Percentiles rank a stretch among this genome's conserved stretches.
These are phyloP conservation scores for Emmonsiellopsis sp. DNA, from an alignment of 2,329 filamentous ascomycete genomes.

Conservation along the genomic window DNA sequence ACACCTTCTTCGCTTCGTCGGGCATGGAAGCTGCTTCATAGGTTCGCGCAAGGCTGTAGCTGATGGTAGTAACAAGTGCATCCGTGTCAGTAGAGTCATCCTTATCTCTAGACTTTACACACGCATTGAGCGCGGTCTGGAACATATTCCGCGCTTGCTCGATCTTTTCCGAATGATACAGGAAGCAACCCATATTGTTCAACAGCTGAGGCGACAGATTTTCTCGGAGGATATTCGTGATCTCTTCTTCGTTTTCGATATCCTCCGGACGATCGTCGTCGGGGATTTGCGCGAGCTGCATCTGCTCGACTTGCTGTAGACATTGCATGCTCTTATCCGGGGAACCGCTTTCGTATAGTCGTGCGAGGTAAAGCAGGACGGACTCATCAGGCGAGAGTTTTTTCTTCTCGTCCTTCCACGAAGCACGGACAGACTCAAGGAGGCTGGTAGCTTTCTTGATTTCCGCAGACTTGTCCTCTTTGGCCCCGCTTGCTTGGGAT, in stretches of 20 bases:
- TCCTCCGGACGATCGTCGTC: conserved; percentile 57
- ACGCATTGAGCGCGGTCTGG: conserved; percentile 81
- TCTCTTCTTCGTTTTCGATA: conserved; percentile 50
- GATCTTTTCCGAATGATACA: conserved; percentile 78
- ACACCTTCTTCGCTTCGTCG: conserved; percentile 79
- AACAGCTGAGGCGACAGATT: conserved; percentile 79
- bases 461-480: conserved; percentile 82
- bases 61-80: conserved; percentile 87
- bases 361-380: conserved; percentile 81
- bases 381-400: conserved; percentile 71
- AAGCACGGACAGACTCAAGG: conserved; percentile 71
- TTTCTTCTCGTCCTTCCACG: conserved; percentile 91
- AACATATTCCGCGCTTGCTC: conserved; percentile 76
- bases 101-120: conserved; percentile 68
- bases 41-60: conserved; percentile 88
- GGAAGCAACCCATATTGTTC: conserved; percentile 96
- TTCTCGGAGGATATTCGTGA: conserved; percentile 56
- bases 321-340: conserved; percentile 90
- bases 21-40: conserved; percentile 77
- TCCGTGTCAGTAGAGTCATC: conserved; percentile 74
- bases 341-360: conserved; percentile 75
- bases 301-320: conserved; percentile 80
- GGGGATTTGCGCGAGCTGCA: conserved; percentile 71
- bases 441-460: conserved; percentile 77
- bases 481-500: conserved; percentile 63